Percentiles rank a stretch among this genome's conserved stretches.
Conservation (phyloP, 495 filamentous ascomycete genomes). For the Tuber calosporum region DNA sequence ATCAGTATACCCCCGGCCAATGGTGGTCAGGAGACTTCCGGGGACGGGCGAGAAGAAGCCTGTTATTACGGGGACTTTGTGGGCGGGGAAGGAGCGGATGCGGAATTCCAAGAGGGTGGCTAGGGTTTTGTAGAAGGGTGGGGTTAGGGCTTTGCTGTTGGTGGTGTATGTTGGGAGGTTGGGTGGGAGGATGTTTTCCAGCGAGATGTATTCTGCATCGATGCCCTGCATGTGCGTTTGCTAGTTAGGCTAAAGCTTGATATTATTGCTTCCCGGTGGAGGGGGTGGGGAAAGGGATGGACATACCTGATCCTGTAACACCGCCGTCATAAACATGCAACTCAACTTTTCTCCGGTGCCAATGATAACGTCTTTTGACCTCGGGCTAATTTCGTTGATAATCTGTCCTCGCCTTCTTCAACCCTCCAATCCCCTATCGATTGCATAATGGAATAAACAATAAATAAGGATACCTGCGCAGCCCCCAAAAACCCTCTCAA, state of each 20-base stretch:
- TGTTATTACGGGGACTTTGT: constrained; percentile 67
- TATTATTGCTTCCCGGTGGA: background rate
- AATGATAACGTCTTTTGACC: constrained; percentile 76
- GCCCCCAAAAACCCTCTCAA: constrained; percentile 54
- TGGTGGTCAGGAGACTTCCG: constrained; percentile 52
- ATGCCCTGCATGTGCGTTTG: constrained; percentile 50
- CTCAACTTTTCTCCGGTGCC: constrained; percentile 88
- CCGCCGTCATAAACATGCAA: constrained; percentile 72
- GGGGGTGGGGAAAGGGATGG: constrained; percentile 4
- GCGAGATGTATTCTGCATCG: constrained; percentile 75
- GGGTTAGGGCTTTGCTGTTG: constrained; percentile 58
- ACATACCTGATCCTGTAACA: constrained; percentile 60
- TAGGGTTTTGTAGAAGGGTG: constrained; percentile 67
- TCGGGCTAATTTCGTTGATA: constrained; percentile 61
- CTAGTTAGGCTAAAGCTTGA: constrained; percentile 8
- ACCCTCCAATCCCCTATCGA: background rate
- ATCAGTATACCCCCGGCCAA: constrained; percentile 80
- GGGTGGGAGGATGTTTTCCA: constrained; percentile 50
- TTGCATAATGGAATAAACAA: background rate
- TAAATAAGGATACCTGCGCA: constrained; percentile 37
- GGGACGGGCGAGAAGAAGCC: constrained; percentile 48
- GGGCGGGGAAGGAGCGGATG: constrained; percentile 57
- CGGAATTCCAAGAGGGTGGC: constrained; percentile 57
- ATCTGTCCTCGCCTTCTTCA: constrained; percentile 41
- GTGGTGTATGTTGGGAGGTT: constrained; percentile 48